Percentiles rank a stretch among this genome's conserved stretches.
These are phyloP conservation scores for Diaporthe velutina DNA, from an alignment of 2,329 filamentous ascomycete genomes.

Conservation along the genomic window DNA sequence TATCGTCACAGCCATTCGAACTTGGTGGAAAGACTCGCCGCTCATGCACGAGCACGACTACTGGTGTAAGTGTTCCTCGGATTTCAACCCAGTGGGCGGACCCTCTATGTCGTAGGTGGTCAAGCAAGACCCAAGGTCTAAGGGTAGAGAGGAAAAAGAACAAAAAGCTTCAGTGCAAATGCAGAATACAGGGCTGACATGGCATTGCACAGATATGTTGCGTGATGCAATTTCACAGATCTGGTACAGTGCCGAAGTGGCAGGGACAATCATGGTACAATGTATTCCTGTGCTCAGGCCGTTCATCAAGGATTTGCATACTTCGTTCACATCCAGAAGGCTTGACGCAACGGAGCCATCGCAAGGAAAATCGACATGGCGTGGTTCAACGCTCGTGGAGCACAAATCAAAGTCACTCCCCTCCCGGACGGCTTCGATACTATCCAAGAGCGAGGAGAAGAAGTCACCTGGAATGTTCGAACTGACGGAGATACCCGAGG, in stretches of 20 bases:
- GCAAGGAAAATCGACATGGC: constrained; percentile 31
- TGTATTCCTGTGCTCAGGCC: constrained; percentile 65
- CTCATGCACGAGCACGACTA: constrained; percentile 56
- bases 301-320: constrained; percentile 57
- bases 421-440: constrained; percentile 20
- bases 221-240: constrained; percentile 60
- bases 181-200: too few relatives aligned
- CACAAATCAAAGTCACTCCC: constrained; percentile 8
- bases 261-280: constrained; percentile 67
- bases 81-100: neutral
- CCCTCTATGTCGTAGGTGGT: too few relatives aligned
- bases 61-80: constrained; percentile 58
- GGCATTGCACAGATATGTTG: constrained; percentile 42
- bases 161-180: too few relatives aligned
- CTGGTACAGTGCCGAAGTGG: constrained; percentile 65
- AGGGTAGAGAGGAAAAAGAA: too few relatives aligned
- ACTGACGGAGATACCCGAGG: constrained; percentile 35
- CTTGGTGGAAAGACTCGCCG: constrained; percentile 61
- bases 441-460: constrained; percentile 37
- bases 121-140: too few relatives aligned
- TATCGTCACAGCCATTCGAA: constrained; percentile 61
- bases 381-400: constrained; percentile 35
- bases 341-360: constrained; percentile 35
- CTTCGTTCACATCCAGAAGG: constrained; percentile 51
- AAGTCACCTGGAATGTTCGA: constrained; percentile 31